Evolutionary conservation across 495 filamentous ascomycete genomes (phyloP).

Genomic region (Aspergillus mulundensis): DNA sequence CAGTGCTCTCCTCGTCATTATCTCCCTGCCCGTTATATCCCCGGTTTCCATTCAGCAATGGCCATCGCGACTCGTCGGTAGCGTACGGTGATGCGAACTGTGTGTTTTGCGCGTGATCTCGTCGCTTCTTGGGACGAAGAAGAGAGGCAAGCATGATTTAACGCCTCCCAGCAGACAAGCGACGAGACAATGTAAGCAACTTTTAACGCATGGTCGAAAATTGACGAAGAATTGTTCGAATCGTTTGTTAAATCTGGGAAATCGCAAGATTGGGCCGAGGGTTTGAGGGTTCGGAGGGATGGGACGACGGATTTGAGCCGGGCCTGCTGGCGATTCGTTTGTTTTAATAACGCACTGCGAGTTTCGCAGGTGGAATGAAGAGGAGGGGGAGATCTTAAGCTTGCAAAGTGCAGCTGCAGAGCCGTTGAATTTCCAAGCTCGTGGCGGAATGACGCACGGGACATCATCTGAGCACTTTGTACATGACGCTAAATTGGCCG

Average conservation of each 20-base stretch:
- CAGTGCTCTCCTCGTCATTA: conserved; percentile 44
- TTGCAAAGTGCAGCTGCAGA: conserved; percentile 14
- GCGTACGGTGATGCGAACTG: conserved; percentile 47
- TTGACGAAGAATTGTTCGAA: too few species aligned
- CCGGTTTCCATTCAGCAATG: conserved; percentile 25
- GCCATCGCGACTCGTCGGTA: conserved; percentile 26
- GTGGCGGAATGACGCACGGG: conserved; percentile 5
- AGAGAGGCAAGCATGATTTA: conserved; percentile 44
- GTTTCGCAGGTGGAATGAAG: conserved; percentile 14
- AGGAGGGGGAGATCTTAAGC: conserved; percentile 2
- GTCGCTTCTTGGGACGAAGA: conserved; percentile 41
- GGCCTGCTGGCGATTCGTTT: conserved; percentile 16
- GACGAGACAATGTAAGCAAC: background rate
- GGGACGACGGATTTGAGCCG: background rate
- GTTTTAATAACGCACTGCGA: conserved; percentile 20
- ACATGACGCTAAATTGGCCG: conserved; percentile 3
- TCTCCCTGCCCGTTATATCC: conserved; percentile 38
- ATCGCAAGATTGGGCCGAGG: background rate
- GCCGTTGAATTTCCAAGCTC: conserved; percentile 4
- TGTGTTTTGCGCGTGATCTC: conserved; percentile 38
- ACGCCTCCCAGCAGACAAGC: background rate
- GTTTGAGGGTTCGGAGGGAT: background rate
- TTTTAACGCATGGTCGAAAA: background rate
- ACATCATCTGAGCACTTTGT: conserved; percentile 1
- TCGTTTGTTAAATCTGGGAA: background rate